Base-by-base conservation (phyloP, 352 stramenopile species). In the Phytophthora cajani region DNA sequence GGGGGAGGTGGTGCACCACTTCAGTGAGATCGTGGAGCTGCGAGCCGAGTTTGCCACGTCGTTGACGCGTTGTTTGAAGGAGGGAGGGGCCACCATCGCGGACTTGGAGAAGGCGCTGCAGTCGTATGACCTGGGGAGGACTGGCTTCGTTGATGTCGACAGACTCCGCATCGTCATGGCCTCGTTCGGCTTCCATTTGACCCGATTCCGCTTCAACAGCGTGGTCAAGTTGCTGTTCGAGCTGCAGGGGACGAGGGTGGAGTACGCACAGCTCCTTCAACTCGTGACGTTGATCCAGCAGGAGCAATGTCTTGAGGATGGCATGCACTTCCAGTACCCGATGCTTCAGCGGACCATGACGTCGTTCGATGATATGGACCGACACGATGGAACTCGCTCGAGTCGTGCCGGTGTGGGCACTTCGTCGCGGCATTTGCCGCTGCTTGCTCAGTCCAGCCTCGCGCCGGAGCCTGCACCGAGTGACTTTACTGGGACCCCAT, bases 201-300 rank as follows among this genome's bases (percentile, higher is more conserved):
- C 83, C 23, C 63, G 76, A 36, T 88, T 86, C 27, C 78, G 78
- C 17, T 88, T 91, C 50, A 87, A 89, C 47, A 80, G 72, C 36
- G 81, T 91, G 44, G 69, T 81, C 0, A 81, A 79, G 51, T 47
- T 91, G 51, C 51, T 90, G 23, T 88, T 90, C n/a, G 46, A 71
- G n/a, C 54, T 89, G 0, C 57, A 69, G 51, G 78, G 72, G 10
- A 80, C 66, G 25, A 77, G 57, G 4, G 67, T 89, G 49, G 75
- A 85, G 73, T 87, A 89, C 56, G 56, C 52, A 0, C 82, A 89
- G 62, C 60, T 90, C 40, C 16, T 81, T 0, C 64, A 75, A 11
- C 59, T 89, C 12, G 63, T 89, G 42, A 56, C 46, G 17, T 47
- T 85, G 19, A 70, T 72, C 10, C 69, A 72, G 33, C 69, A 76